Evolutionary conservation across 768 basidiomycete species (phyloP), one percentile per base, ranked within the genome.

Genomic region (Guyanaporus albipodus): DNA sequence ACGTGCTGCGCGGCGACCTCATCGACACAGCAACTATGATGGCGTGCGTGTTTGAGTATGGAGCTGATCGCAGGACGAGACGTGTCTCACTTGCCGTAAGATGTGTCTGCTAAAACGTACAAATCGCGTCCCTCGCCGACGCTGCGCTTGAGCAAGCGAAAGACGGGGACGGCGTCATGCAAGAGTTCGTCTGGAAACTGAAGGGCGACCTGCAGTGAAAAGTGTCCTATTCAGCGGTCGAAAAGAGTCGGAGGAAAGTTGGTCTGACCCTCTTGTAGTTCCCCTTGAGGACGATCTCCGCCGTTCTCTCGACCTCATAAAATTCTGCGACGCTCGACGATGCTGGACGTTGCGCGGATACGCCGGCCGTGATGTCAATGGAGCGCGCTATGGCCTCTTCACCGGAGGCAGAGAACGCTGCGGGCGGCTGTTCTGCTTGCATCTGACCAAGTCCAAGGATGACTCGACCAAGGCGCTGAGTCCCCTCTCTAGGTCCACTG

Each of bases 101-200:
- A 95, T 18, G 94, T 97, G 67, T 99, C 95, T 11, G 94, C 95
- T n/a, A 97, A 75, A 5, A 96, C 85, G 63, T 91, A 95, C 19
- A 91, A 70, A 56, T 94, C 86, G 41, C 70, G 71, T 17, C 38
- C 63, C 1, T 54, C 40, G 36, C 74, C 70, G 19, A 82, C 61
- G 44, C 58, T 66, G 2, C 61, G 60, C 59, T 84, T 87, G 28
- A 99, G 73, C 4, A 69, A 61, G 31, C 79, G 74, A 62, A 83
- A 93, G 22, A 98, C 83, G 3, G 83, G 82, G 14, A 97, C 93
- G 1, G 91, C 91, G 54, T 88, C 83, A 24, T 79, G 79, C 11
- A 99, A 68, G 18, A 97, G 78, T 62, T 95, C 90, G 63, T 99
- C 96, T 0, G 96, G 95, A 56, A 98, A 97, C 66, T 98, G 96